These are phyloP conservation scores for Gracilariopsis chorda DNA, from an alignment of 23 red algal species.

Conservation along the genomic window DNA sequence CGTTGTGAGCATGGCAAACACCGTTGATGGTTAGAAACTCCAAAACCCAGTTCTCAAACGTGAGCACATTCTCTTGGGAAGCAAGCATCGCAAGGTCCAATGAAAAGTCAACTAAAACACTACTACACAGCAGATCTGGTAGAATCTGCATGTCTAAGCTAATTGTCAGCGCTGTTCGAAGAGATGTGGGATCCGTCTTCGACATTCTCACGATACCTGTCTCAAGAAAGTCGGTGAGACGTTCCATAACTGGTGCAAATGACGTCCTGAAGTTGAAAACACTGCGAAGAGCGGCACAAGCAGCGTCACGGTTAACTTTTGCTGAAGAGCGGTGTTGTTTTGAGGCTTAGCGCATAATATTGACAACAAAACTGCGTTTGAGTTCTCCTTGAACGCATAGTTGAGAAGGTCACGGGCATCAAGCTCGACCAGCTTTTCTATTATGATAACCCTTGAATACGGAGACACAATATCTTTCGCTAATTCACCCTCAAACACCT, in stretches of 20 bases:
- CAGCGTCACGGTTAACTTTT: conserved; percentile 39
- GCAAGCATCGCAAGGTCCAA: conserved; percentile 87
- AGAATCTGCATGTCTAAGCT: conserved; percentile 55
- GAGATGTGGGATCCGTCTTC: neutral
- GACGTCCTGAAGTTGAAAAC: neutral
- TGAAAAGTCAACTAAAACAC: conserved; percentile 58
- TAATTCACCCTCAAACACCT: neutral
- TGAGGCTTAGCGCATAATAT: neutral
- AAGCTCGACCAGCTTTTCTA: conserved; percentile 52
- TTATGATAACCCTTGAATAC: neutral
- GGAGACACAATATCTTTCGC: conserved; percentile 11
- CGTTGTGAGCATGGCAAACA: conserved; percentile 25
- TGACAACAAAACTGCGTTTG: conserved; percentile 16
- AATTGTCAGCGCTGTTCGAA: conserved; percentile 51
- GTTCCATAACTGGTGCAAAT: conserved; percentile 22
- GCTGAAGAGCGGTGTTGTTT: neutral
- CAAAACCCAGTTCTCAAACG: conserved; percentile 75
- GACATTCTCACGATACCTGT: conserved; percentile 26
- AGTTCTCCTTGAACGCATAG: neutral
- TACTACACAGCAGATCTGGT: conserved; percentile 49
- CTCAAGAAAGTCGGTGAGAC: conserved; percentile 4
- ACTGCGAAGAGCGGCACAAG: neutral
- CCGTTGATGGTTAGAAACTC: conserved; percentile 62
- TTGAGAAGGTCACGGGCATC: conserved; percentile 20
- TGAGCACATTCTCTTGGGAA: conserved; percentile 64